Base-by-base conservation (phyloP, 495 filamentous ascomycete species). In the Bacidia rubella region DNA sequence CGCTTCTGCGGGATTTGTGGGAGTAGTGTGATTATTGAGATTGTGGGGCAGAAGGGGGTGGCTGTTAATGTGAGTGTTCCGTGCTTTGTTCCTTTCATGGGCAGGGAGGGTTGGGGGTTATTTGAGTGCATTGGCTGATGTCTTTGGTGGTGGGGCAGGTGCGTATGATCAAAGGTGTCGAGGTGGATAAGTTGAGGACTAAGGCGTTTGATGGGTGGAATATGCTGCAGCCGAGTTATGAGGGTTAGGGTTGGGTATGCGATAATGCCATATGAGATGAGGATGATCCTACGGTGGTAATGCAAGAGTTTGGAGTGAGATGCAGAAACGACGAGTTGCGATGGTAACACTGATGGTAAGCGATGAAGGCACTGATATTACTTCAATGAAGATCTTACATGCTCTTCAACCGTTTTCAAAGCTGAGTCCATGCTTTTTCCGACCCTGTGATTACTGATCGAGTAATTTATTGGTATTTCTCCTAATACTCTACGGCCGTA, bases 1-100 rank as follows among this genome's bases (percentile, higher is more conserved):
- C 64, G 63, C 38, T 74, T 74, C 54, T 73, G 70, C 56, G 53
- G 49, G 7, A 61, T 51, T 1, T 73, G 71, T 51, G 70, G 71
- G 0, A 66, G 64, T 2, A 68, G 64, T 49, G 35, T 73, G 11
- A 62, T 63, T 32, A 62, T 63, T 1, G 58, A 64, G 35, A 57
- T 60, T 29, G 55, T 56, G 15, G 57, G 61, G n/a, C 55, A 61
- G 1, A 61, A 56, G 11, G 41, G 41, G 41, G 41, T 44, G 41
- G 15, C 41, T 40, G 43, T 73, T 17, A 71, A 73, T 62, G 69
- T 70, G 55, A 20, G 58, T 58, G 11, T 21, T 26, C n/a, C n/a
- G n/a, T n/a, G n/a, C 11, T 10, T 1, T 21, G 27, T 24, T 11
- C 9, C 42, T 29, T 23, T 42, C 2, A 19, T 39, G 32, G n/a